phyloP scores from a whole-genome alignment of 441 rosid species.

The Iberis amara region DNA sequence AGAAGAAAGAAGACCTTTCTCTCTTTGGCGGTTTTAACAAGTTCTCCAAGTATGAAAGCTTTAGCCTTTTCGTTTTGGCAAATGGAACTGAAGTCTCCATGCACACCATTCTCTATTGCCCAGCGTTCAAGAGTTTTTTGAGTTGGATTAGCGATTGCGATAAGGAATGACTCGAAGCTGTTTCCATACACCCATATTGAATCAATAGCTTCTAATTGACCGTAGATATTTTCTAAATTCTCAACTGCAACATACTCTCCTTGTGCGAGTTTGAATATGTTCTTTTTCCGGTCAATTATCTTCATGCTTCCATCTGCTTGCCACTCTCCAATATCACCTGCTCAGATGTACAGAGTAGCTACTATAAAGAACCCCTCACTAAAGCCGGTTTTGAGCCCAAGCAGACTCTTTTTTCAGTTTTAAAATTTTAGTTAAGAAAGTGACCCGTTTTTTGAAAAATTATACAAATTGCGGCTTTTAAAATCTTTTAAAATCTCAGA shows the following conservation, averaged over 20 bases:
- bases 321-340: constrained; percentile 98
- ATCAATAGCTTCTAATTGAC: constrained; percentile 52
- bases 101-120: constrained; percentile 58
- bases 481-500: too few relatives aligned
- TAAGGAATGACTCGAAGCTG: constrained; percentile 81
- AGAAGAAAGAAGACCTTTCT: constrained; percentile 45
- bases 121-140: constrained; percentile 63
- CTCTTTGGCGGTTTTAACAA: constrained; percentile 59
- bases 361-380: background rate
- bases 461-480: too few relatives aligned
- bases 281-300: constrained; percentile 84
- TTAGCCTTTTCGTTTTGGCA: constrained; percentile 62
- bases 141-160: constrained; percentile 73
- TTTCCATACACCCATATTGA: constrained; percentile 91
- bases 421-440: too few relatives aligned
- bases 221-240: constrained; percentile 75
- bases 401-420: too few relatives aligned
- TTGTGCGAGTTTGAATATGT: constrained; percentile 94
- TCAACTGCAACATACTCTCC: constrained; percentile 98
- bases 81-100: constrained; percentile 59
- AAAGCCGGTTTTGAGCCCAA: background rate
- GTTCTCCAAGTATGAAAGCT: constrained; percentile 61
- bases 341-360: background rate
- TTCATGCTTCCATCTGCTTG: constrained; percentile 93
- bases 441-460: too few relatives aligned